Percentiles rank a stretch among this genome's conserved stretches.
Evolutionary conservation across 805 yeast genomes (phyloP).

Genomic region (Candida saitoana): DNA sequence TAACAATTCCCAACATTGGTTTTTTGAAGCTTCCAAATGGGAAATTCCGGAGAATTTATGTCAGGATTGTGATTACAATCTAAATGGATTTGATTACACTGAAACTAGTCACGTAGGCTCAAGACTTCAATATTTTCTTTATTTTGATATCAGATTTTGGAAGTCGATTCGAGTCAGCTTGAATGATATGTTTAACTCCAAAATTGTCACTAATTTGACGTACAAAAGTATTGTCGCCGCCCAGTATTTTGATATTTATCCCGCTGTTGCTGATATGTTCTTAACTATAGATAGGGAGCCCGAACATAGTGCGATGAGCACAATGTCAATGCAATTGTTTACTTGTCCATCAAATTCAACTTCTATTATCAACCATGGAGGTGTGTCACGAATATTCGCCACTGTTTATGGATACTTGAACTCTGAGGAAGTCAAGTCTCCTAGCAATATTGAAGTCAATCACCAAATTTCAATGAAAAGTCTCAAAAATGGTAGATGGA

Average conservation of each 20-base stretch:
- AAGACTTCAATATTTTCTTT: slow-evolving; percentile 55
- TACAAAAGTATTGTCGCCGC: slow-evolving; percentile 61
- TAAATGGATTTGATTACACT: slow-evolving; percentile 23
- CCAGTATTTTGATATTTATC: slow-evolving; percentile 82
- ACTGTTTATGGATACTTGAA: slow-evolving; percentile 62
- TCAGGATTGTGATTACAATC: slow-evolving; percentile 45
- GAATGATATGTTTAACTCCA: slow-evolving; percentile 62
- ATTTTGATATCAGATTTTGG: slow-evolving; percentile 71
- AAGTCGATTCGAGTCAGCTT: slow-evolving; percentile 52
- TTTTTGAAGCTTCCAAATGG: slow-evolving; percentile 42
- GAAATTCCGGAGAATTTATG: slow-evolving; percentile 39
- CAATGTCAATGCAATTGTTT: slow-evolving; percentile 78
- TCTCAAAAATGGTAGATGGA: slow-evolving; percentile 68
- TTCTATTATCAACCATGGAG: slow-evolving; percentile 59
- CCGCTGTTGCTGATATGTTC: slow-evolving; percentile 66
- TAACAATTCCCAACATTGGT: slow-evolving; percentile 32
- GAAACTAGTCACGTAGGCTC: slow-evolving; percentile 39
- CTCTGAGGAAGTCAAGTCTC: slow-evolving; percentile 44
- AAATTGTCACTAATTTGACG: slow-evolving; percentile 55
- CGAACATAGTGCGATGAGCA: slow-evolving; percentile 68
- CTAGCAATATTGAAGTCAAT: slow-evolving; percentile 36
- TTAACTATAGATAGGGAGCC: slow-evolving; percentile 82
- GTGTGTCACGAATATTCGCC: slow-evolving; percentile 57
- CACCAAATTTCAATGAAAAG: slow-evolving; percentile 39
- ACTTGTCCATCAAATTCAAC: slow-evolving; percentile 83